Evolutionary conservation across 1,284 basidiomycete species (phyloP), one percentile per base, ranked within the genome.

Genomic region (Cryptococcus depauperatus): DNA sequence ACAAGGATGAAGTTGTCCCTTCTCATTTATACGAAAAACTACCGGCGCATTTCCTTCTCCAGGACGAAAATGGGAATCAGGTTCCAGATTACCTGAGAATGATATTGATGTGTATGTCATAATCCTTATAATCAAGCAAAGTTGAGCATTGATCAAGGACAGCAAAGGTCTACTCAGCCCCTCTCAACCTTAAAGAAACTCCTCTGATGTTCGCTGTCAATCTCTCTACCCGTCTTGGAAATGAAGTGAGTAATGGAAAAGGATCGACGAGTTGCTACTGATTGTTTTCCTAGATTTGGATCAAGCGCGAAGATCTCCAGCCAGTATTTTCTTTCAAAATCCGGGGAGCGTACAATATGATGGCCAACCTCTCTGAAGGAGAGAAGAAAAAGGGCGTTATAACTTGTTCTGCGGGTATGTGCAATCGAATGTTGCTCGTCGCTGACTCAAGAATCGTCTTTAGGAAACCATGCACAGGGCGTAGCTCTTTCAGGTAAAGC

Each of bases 271-370:
- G n/a, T 9, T 3, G 6, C n/a, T 37, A 3, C 33, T 19, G 27
- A 16, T 19, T 46, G 52, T 59, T 39, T 56, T 34, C 33, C 18
- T 22, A 68, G 60, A 85, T 99, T 68, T 89, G 85, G 79, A 78
- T 99, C 51, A 99, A 99, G 76, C 80, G 95, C 33, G 95, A 98
- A 73, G 95, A 98, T 60, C 69, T 95, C 79, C 95, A 98, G 51
- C 89, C 96, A 55, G 95, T 99, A 14, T 99, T 98, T 70, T 90
- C 85, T 66, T 99, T 99, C 82, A 99, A 99, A 68, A 90, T 95
- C 46, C 77, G 95, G 7, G 95, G 95, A 21, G 95, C 95, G 16
- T 98, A 95, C 76, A 99, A 99, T 72, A 88, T 97, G 69, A 99
- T 99, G 95, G 87, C 88, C 5, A 80, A 80, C 69, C 74, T 99